Percentiles rank a stretch among this genome's conserved stretches.
Conservation (phyloP, 495 filamentous ascomycete species). For the Cairneyella variabilis region DNA sequence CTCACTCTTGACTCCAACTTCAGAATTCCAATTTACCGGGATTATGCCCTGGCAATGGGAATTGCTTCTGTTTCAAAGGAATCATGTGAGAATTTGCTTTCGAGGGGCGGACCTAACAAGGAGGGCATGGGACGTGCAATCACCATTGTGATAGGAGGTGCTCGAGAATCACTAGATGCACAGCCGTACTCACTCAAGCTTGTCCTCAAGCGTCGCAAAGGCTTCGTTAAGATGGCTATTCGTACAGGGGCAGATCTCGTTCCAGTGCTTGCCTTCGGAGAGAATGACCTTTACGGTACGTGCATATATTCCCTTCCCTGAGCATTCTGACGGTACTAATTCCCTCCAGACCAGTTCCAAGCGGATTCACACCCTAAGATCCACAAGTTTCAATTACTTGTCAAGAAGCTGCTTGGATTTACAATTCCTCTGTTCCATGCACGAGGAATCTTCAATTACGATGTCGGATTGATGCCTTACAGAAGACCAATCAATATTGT, state of each 20-base stretch:
- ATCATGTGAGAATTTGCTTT: conserved; percentile 82
- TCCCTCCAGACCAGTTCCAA: conserved; percentile 77
- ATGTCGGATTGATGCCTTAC: conserved; percentile 94
- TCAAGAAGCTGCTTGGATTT: conserved; percentile 86
- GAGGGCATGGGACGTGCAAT: conserved; percentile 94
- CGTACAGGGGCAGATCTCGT: conserved; percentile 88
- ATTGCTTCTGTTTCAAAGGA: conserved; percentile 86
- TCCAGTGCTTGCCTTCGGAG: conserved; percentile 86
- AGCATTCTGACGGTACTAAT: too few species aligned
- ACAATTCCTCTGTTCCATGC: conserved; percentile 90
- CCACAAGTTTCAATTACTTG: conserved; percentile 70
- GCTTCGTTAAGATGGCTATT: conserved; percentile 90
- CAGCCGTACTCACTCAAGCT: conserved; percentile 69
- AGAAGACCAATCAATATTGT: conserved; percentile 82
- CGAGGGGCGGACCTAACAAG: conserved; percentile 65
- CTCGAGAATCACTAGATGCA: conserved; percentile 85
- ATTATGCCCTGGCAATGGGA: conserved; percentile 84
- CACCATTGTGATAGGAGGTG: conserved; percentile 92
- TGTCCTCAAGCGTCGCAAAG: conserved; percentile 77
- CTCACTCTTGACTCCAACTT: conserved; percentile 94
- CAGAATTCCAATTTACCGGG: conserved; percentile 86
- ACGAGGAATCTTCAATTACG: conserved; percentile 93
- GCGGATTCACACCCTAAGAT: conserved; percentile 67
- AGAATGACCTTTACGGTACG: conserved; percentile 96
- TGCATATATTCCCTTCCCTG: too few species aligned